phyloP scores from a whole-genome alignment of 1,139 yeast genomes.

The Blastobotrys aristatus region DNA sequence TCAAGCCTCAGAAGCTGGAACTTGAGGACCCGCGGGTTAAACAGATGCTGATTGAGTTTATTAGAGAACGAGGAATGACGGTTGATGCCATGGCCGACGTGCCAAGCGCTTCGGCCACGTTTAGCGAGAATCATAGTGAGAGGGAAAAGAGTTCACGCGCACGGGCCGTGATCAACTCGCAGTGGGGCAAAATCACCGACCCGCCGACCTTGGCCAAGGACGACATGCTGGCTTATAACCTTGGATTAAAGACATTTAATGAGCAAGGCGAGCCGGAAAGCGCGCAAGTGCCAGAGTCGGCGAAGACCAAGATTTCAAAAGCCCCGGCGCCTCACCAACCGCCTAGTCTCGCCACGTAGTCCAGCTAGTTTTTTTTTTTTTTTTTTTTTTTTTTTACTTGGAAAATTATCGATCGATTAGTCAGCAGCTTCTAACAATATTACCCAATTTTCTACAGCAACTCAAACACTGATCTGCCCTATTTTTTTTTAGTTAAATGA shows the following conservation, averaged over 20 bases:
- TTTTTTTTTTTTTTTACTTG: too few species aligned
- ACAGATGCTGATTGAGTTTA: slow-evolving; percentile 17
- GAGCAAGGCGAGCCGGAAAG: background rate
- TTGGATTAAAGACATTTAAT: slow-evolving; percentile 4
- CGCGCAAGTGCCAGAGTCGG: background rate
- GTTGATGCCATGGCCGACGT: slow-evolving; percentile 12
- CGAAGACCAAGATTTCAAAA: background rate
- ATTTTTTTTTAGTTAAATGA: too few species aligned
- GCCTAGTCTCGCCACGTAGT: too few species aligned
- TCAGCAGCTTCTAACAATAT: too few species aligned
- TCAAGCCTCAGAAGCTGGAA: slow-evolving; percentile 17
- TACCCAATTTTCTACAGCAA: too few species aligned
- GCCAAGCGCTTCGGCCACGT: background rate
- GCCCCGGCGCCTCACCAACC: background rate
- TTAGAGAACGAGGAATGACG: slow-evolving; percentile 14
- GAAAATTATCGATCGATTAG: too few species aligned
- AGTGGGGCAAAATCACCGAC: slow-evolving; percentile 23
- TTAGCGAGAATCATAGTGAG: background rate
- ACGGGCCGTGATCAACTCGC: slow-evolving; percentile 15
- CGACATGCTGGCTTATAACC: slow-evolving; percentile 4
- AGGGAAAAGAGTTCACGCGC: slow-evolving; percentile 2
- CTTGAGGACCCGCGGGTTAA: slow-evolving; percentile 16
- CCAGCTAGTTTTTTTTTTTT: too few species aligned
- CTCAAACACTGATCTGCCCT: too few species aligned
- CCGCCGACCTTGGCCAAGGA: slow-evolving; percentile 17